phyloP scores from a whole-genome alignment of 1,139 yeast species.

The Arxiozyma slooffiae region DNA sequence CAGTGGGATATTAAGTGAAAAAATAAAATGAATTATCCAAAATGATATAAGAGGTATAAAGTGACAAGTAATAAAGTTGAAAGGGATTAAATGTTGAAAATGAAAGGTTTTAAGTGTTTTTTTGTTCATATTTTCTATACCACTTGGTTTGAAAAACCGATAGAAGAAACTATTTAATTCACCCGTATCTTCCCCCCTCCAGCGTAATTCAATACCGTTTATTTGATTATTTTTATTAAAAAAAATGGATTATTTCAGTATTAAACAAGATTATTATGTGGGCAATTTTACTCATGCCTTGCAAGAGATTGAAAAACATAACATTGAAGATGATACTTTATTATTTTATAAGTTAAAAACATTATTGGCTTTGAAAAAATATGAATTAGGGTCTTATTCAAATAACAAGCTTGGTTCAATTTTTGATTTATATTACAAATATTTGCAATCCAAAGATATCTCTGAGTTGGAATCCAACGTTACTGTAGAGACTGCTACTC shows the following conservation, averaged over 20 bases:
- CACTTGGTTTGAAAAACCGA: too few species aligned
- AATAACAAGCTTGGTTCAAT: conserved; percentile 11
- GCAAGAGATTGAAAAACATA: conserved; percentile 18
- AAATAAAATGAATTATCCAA: too few species aligned
- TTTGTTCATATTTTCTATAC: too few species aligned
- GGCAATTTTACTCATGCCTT: conserved; percentile 24
- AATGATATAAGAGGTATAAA: too few species aligned
- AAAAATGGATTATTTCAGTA: conserved; percentile 25
- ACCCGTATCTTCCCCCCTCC: neutral
- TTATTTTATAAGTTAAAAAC: conserved; percentile 24
- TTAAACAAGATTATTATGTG: conserved; percentile 29
- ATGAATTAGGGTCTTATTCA: conserved; percentile 6
- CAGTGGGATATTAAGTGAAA: too few species aligned
- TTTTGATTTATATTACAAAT: conserved; percentile 16
- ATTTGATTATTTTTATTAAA: neutral
- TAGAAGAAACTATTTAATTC: too few species aligned
- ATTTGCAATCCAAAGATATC: conserved; percentile 16
- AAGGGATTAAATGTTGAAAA: too few species aligned
- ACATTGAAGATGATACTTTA: conserved; percentile 22
- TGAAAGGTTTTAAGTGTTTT: too few species aligned
- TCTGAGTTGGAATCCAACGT: conserved; percentile 12
- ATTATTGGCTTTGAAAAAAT: conserved; percentile 17
- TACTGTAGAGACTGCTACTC: conserved; percentile 11
- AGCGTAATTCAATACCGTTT: neutral
- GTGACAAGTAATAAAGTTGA: too few species aligned